Percentiles rank a stretch among this genome's conserved stretches.
Evolutionary conservation across 2,329 filamentous ascomycete genomes (phyloP).

Genomic region (Aspergillus luchuensis): DNA sequence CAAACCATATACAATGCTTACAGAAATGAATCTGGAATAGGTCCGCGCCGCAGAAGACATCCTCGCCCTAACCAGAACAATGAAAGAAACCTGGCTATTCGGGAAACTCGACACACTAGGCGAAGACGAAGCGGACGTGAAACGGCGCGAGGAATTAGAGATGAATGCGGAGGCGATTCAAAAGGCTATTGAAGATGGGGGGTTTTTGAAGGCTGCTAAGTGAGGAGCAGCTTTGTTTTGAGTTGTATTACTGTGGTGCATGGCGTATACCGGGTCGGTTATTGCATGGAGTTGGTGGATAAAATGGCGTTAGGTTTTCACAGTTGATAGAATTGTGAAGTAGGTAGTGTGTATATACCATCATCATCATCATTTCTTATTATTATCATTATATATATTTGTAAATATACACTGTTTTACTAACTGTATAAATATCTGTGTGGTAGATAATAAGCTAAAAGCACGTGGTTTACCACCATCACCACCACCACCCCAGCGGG

Average conservation of each 20-base stretch:
- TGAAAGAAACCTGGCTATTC: slow-evolving; percentile 70
- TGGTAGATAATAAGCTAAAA: too few relatives aligned
- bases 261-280: background rate
- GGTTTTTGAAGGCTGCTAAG: slow-evolving; percentile 26
- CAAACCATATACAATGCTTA: background rate
- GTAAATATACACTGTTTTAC: too few relatives aligned
- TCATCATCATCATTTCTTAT: too few relatives aligned
- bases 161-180: slow-evolving; percentile 51
- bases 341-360: too few relatives aligned
- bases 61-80: slow-evolving; percentile 59
- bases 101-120: slow-evolving; percentile 63
- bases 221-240: background rate
- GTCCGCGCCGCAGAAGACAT: slow-evolving; percentile 65
- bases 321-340: too few relatives aligned
- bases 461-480: too few relatives aligned
- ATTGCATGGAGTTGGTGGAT: background rate
- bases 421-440: too few relatives aligned
- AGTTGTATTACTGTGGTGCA: background rate
- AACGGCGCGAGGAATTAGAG: slow-evolving; percentile 49
- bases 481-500: too few relatives aligned
- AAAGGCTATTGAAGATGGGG: slow-evolving; percentile 43
- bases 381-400: too few relatives aligned
- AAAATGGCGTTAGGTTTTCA: too few relatives aligned
- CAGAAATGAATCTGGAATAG: slow-evolving; percentile 33
- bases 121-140: slow-evolving; percentile 42